Evolutionary conservation across 2,329 filamentous ascomycete genomes (phyloP).

Genomic region (Fusarium sp.): DNA sequence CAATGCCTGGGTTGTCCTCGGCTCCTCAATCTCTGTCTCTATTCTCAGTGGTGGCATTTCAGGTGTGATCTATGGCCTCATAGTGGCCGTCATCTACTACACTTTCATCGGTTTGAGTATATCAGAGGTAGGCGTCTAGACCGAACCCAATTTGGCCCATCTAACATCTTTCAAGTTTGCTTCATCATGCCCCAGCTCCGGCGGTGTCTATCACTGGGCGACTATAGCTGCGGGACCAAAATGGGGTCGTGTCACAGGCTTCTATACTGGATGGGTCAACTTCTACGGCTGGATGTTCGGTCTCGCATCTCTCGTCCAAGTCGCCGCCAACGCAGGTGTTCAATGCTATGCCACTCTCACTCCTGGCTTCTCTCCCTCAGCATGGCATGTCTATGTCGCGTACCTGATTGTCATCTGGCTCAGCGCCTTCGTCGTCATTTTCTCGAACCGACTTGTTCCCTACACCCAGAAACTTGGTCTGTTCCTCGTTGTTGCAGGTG

Average conservation of each 20-base stretch:
- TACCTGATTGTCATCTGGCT: constrained; percentile 40
- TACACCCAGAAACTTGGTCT: constrained; percentile 41
- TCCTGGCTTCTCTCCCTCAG: constrained; percentile 2
- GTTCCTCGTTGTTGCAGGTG: constrained; percentile 35
- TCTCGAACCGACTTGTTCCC: constrained; percentile 39
- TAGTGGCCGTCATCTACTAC: constrained; percentile 39
- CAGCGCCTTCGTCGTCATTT: constrained; percentile 30
- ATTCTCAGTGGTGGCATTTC: constrained; percentile 37
- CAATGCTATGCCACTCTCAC: constrained; percentile 41
- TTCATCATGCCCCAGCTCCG: constrained; percentile 38
- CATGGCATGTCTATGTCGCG: constrained; percentile 42
- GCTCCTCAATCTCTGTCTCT: constrained; percentile 41
- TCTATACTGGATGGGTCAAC: constrained; percentile 44
- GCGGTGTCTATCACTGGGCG: constrained; percentile 43
- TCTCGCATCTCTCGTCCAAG: constrained; percentile 39
- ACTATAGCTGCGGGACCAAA: constrained; percentile 37
- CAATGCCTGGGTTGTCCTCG: constrained; percentile 42
- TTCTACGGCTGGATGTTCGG: constrained; percentile 46
- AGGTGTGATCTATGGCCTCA: constrained; percentile 40
- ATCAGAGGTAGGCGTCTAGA: constrained; percentile 24
- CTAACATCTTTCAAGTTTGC: constrained; percentile 21
- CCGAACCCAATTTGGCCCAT: rapidly evolving
- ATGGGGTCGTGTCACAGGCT: constrained; percentile 40
- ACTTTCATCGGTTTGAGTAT: constrained; percentile 39
- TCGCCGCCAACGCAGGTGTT: constrained; percentile 38